Evolutionary conservation across 305 asterid genomes (phyloP), one percentile per base, ranked within the genome.

Genomic region (Salvia sclarea): DNA sequence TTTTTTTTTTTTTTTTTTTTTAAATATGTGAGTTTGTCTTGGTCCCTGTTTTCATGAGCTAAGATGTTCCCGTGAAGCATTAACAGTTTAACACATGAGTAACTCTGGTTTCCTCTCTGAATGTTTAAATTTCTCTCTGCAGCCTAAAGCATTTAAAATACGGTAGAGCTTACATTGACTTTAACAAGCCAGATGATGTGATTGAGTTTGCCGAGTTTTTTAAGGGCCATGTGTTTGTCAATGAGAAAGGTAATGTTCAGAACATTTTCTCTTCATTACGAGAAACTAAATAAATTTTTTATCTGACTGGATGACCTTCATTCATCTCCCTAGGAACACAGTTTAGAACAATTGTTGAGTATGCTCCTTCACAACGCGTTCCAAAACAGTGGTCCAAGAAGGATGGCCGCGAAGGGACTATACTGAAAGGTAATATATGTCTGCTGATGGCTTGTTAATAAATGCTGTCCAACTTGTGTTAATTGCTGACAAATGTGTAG

Each of bases 361-460:
- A 85, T 79, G 95, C 95, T 73, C 98, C 98, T 75, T 91, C 94
- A 58, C 98, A 91, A 72, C 86, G 90, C 72, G 94, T 84, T 76
- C 90, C 98, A 52, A 87, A 84, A 79, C 88, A 81, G 72, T 89
- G 89, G 86, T 81, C 86, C 47, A 92, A 91, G 83, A 92, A 82
- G 79, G 98, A 92, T 81, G 96, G 94, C 2, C 96, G 98, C 6
- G 96, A 89, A 80, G 98, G 98, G 66, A 74, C 94, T 53, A 84
- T 92, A 66, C 78, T 86, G 57, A 89, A 86, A 87, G 98, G 98
- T 92, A 78, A 61, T 74, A 22, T 55, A 53, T 64, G 25, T 40
- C 18, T 70, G 33, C 77, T 61, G 73, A 69, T 68, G 71, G 73
- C 61, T 48, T 20, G 52, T 64, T 74, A 61, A 24, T 74, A 60